These are phyloP conservation scores for Hyphopichia fennica DNA, from an alignment of 1,139 yeast genomes.

Conservation along the genomic window DNA sequence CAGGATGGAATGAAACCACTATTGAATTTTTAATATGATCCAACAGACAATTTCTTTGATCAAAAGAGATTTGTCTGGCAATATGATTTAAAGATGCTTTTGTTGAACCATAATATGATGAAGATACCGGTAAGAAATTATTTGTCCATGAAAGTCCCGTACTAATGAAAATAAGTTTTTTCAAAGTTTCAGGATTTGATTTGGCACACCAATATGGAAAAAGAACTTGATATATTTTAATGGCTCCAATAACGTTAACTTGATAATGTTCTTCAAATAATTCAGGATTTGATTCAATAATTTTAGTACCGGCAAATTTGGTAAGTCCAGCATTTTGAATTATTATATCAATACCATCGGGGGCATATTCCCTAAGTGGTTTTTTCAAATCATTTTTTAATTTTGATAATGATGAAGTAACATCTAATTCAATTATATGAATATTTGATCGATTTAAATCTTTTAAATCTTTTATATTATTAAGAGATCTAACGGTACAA, in stretches of 20 bases:
- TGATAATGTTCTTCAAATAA: constrained; percentile 1
- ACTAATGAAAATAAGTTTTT: constrained; percentile 8
- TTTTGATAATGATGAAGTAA: constrained; percentile 1
- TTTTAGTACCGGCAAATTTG: neutral
- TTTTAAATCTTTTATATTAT: constrained; percentile 7
- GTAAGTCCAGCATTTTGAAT: constrained; percentile 10
- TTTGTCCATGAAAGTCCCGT: neutral
- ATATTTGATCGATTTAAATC: neutral
- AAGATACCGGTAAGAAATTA: neutral
- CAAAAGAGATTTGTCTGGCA: neutral
- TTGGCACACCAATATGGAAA: constrained; percentile 7
- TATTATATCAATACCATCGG: constrained; percentile 9
- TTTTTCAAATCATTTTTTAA: constrained; percentile 2
- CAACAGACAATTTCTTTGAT: neutral
- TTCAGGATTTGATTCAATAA: constrained; percentile 5
- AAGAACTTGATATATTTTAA: constrained; percentile 8
- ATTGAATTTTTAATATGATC: constrained; percentile 15
- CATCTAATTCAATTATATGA: neutral
- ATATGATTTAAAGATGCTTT: constrained; percentile 1
- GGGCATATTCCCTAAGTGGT: neutral
- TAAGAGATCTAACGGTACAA: constrained; percentile 12
- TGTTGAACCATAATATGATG: neutral
- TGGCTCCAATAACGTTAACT: constrained; percentile 11
- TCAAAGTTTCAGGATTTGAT: constrained; percentile 6
- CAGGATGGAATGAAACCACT: constrained; percentile 26